These are phyloP conservation scores for Moricandia arvensis DNA, from an alignment of 345 rosid genomes.

Conservation along the genomic window DNA sequence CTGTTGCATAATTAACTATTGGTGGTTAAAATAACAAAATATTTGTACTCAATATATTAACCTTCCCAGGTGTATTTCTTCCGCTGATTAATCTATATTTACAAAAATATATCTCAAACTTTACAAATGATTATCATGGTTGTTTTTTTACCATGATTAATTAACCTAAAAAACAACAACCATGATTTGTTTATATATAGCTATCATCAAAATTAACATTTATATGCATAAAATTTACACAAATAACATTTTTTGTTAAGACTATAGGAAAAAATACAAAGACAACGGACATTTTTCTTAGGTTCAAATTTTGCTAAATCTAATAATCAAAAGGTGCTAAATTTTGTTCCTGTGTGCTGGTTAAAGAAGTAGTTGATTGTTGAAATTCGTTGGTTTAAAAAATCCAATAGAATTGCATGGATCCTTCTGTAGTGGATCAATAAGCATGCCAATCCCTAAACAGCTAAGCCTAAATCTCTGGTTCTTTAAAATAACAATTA, in stretches of 20 bases:
- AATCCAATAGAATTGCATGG: slow-evolving; percentile 24
- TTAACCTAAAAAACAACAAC: too few relatives aligned
- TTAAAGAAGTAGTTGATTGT: not conserved
- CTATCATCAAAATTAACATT: not conserved
- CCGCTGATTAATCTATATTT: not conserved
- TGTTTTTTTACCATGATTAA: not conserved
- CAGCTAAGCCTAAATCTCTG: slow-evolving; percentile 43
- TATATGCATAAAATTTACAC: not conserved
- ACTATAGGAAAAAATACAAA: not conserved
- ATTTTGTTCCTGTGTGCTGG: not conserved
- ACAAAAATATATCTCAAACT: not conserved
- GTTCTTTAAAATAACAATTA: slow-evolving; percentile 28
- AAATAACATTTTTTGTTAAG: not conserved
- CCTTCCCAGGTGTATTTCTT: not conserved
- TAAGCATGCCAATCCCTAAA: slow-evolving; percentile 43
- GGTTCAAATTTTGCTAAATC: not conserved
- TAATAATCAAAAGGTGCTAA: not conserved
- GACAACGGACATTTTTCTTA: not conserved
- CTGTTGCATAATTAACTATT: not conserved
- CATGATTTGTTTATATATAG: not conserved
- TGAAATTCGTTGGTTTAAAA: slow-evolving; percentile 13
- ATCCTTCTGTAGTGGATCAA: slow-evolving; percentile 13
- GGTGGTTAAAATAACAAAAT: not conserved
- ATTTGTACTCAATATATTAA: not conserved
- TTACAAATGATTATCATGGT: not conserved